Evolutionary conservation across 2,329 filamentous ascomycete genomes (phyloP).

Genomic region (Chaetomium sp.): DNA sequence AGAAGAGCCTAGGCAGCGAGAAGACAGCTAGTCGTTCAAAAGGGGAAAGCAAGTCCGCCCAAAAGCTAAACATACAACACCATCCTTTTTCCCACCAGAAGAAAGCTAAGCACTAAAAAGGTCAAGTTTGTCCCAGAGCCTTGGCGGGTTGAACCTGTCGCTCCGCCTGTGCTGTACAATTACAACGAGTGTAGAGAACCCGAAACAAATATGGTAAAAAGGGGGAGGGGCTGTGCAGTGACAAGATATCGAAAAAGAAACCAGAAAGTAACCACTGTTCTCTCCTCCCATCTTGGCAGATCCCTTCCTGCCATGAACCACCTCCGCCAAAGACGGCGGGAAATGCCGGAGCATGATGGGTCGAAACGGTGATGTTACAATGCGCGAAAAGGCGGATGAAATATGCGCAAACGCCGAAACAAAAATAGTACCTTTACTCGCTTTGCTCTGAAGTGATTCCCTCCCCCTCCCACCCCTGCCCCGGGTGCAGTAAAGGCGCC

Average conservation of each 20-base stretch:
- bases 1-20: neutral
- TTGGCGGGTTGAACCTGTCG: slow-evolving; percentile 18
- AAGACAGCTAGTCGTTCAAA: slow-evolving; percentile 5
- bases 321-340: slow-evolving; percentile 1
- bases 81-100: neutral
- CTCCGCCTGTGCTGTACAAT: slow-evolving; percentile 21
- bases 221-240: neutral
- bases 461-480: slow-evolving; percentile 5
- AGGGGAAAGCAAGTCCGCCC: neutral
- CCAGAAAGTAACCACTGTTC: neutral
- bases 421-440: slow-evolving; percentile 26
- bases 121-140: slow-evolving; percentile 17
- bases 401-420: slow-evolving; percentile 38
- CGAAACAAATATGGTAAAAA: neutral
- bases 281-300: slow-evolving; percentile 10
- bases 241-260: slow-evolving; percentile 9
- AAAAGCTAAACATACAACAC: neutral
- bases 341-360: slow-evolving; percentile 6
- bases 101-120: neutral
- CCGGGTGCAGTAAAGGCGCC: slow-evolving; percentile 16
- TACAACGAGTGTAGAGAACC: slow-evolving; percentile 24
- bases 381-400: slow-evolving; percentile 34
- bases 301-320: slow-evolving; percentile 10
- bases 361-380: slow-evolving; percentile 35
- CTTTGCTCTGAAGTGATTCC: slow-evolving; percentile 4